Evolutionary conservation across 495 filamentous ascomycete species (phyloP).

Genomic region (Chaetomium tenue): DNA sequence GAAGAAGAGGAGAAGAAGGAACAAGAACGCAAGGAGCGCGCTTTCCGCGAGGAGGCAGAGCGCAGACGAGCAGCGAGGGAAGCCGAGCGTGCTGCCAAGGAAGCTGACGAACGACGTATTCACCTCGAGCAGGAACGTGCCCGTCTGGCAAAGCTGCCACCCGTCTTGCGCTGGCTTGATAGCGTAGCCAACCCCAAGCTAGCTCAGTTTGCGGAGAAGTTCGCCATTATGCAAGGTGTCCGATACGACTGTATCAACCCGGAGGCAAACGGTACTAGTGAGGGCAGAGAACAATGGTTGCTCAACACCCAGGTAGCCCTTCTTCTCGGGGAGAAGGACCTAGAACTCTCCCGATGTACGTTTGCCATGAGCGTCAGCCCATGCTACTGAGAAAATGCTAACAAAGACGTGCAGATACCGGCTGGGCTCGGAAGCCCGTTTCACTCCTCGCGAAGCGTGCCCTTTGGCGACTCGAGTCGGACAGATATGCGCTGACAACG

Average conservation of each 20-base stretch:
- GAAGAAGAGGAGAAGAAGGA: slow-evolving; percentile 41
- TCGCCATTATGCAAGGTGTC: slow-evolving; percentile 50
- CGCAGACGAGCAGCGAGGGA: slow-evolving; percentile 53
- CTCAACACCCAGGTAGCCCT: slow-evolving; percentile 74
- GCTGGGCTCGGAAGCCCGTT: slow-evolving; percentile 60
- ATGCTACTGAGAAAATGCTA: neutral
- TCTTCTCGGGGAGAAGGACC: slow-evolving; percentile 72
- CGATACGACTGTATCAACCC: slow-evolving; percentile 55
- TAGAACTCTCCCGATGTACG: slow-evolving; percentile 69
- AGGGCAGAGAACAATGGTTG: slow-evolving; percentile 66
- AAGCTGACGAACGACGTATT: slow-evolving; percentile 52
- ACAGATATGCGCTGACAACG: slow-evolving; percentile 49
- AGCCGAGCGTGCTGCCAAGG: slow-evolving; percentile 54
- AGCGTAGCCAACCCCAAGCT: slow-evolving; percentile 48
- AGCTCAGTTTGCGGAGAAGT: slow-evolving; percentile 49
- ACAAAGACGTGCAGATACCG: slow-evolving; percentile 53
- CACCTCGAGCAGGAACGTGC: slow-evolving; percentile 48
- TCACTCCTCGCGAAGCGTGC: slow-evolving; percentile 47
- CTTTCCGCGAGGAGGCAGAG: slow-evolving; percentile 57
- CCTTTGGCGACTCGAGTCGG: slow-evolving; percentile 51
- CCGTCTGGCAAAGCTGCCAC: slow-evolving; percentile 52
- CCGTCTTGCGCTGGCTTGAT: slow-evolving; percentile 54
- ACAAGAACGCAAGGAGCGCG: slow-evolving; percentile 38
- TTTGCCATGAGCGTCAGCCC: slow-evolving; percentile 11
- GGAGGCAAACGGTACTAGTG: slow-evolving; percentile 44